A percentile compares a stretch with the other conserved stretches of the same genome.
These are phyloP conservation scores for Xylaria sp. DNA, from an alignment of 2,329 filamentous ascomycete species.

Conservation along the genomic window DNA sequence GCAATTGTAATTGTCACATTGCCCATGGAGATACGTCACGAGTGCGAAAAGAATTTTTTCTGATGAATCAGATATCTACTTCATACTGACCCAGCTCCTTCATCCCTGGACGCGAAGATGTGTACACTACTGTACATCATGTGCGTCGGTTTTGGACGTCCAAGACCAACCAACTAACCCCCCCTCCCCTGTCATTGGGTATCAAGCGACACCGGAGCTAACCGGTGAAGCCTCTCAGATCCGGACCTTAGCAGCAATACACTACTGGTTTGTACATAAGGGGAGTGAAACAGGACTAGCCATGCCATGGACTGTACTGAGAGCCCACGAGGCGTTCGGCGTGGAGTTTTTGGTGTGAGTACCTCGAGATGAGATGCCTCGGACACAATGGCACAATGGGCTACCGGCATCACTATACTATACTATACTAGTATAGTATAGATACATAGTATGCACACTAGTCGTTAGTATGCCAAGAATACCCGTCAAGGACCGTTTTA, in stretches of 20 bases:
- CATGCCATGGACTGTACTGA: too few species aligned
- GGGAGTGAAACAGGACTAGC: background rate
- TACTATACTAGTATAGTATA: too few species aligned
- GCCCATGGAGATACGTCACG: constrained; percentile 1
- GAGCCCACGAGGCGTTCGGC: background rate
- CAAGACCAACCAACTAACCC: constrained; percentile 29
- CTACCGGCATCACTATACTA: too few species aligned
- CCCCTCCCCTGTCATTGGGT: constrained; percentile 41
- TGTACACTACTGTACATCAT: constrained; percentile 35
- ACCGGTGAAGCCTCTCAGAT: constrained; percentile 24
- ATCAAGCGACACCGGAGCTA: constrained; percentile 42
- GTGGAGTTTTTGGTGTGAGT: background rate
- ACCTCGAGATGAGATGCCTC: background rate
- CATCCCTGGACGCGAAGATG: constrained; percentile 1
- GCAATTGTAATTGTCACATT: constrained; percentile 15
- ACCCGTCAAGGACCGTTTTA: background rate
- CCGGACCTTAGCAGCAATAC: constrained; percentile 24
- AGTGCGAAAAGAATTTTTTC: constrained; percentile 13
- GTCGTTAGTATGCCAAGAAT: background rate
- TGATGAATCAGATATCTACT: constrained; percentile 38
- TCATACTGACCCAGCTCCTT: constrained; percentile 26
- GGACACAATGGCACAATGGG: too few species aligned
- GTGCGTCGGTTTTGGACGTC: constrained; percentile 38
- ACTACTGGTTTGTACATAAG: background rate
- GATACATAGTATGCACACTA: too few species aligned